Evolutionary conservation across 345 rosid genomes (phyloP).

Genomic region (Eucalyptus caleyi): DNA sequence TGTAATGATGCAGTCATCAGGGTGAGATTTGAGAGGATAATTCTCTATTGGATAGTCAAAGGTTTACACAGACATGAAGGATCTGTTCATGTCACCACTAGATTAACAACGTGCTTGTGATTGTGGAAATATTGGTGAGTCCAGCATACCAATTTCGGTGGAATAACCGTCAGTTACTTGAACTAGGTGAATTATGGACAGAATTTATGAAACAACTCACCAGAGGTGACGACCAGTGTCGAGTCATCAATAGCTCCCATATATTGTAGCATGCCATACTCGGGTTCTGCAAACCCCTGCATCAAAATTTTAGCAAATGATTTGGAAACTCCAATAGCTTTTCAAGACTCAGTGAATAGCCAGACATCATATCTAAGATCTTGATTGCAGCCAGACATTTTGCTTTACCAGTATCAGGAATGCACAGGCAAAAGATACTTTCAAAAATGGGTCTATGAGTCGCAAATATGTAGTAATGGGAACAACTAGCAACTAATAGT

Average conservation of each 20-base stretch:
- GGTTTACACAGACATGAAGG: not conserved
- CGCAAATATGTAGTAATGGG: not conserved
- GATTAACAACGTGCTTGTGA: not conserved
- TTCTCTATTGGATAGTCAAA: not conserved
- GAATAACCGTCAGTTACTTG: not conserved
- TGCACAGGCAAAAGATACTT: not conserved
- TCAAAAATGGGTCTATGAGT: not conserved
- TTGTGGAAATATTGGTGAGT: not conserved
- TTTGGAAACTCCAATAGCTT: not conserved
- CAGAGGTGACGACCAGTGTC: conserved; percentile 59
- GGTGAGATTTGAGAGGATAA: not conserved
- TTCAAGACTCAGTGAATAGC: not conserved
- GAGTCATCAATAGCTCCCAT: conserved; percentile 91
- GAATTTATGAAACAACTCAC: conserved; percentile 2
- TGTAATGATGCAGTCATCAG: not conserved
- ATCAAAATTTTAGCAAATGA: not conserved
- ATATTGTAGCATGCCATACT: conserved; percentile 78
- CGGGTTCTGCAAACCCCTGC: conserved; percentile 87
- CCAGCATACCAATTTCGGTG: not conserved
- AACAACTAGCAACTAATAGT: not conserved
- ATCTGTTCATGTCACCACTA: not conserved
- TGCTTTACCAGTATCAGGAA: not conserved
- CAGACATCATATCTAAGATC: not conserved
- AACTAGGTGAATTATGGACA: not conserved
- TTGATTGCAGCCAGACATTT: not conserved